A percentile compares a stretch with the other conserved stretches of the same genome.
phyloP scores from a whole-genome alignment of 2,329 filamentous ascomycete species.

The Elsinoe arachidis region DNA sequence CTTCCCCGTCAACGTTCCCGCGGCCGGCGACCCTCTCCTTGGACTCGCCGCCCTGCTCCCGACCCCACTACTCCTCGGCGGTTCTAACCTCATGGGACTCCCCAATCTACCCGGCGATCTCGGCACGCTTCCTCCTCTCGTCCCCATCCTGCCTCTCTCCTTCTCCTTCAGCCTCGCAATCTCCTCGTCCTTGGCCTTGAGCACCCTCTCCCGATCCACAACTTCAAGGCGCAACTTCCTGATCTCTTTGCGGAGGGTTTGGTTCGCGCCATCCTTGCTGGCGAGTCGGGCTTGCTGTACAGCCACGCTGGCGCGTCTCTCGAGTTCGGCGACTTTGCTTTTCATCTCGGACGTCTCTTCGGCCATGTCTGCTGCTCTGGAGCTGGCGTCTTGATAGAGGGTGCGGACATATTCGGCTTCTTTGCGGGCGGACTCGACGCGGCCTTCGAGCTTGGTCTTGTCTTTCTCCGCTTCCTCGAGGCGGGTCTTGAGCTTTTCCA shows the following conservation, averaged over 20 bases:
- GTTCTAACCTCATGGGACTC: conserved; percentile 24
- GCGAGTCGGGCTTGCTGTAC: conserved; percentile 21
- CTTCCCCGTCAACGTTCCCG: conserved; percentile 11
- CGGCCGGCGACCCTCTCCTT: conserved; percentile 24
- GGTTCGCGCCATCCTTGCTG: conserved; percentile 18
- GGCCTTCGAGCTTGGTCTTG: conserved; percentile 21
- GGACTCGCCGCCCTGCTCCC: conserved; percentile 25
- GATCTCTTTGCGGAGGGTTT: conserved; percentile 22
- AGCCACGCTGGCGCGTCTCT: conserved; percentile 25
- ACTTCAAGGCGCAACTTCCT: conserved; percentile 22
- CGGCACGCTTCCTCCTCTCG: conserved; percentile 29
- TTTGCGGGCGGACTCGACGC: conserved; percentile 30
- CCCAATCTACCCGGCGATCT: conserved; percentile 26
- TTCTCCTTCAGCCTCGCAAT: conserved; percentile 26
- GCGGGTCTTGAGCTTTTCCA: conserved; percentile 22
- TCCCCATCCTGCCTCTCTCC: conserved; percentile 27
- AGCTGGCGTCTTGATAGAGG: conserved; percentile 52
- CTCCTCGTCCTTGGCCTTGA: conserved; percentile 29
- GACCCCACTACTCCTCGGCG: conserved; percentile 14
- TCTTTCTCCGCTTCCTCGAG: conserved; percentile 18
- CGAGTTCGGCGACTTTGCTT: conserved; percentile 23
- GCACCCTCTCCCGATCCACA: conserved; percentile 21
- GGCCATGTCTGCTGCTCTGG: conserved; percentile 37
- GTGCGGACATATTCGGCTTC: conserved; percentile 51
- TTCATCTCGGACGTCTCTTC: conserved; percentile 42